Base-by-base conservation (phyloP, 495 filamentous ascomycete species). In the Sphaerosporella brunnea region DNA sequence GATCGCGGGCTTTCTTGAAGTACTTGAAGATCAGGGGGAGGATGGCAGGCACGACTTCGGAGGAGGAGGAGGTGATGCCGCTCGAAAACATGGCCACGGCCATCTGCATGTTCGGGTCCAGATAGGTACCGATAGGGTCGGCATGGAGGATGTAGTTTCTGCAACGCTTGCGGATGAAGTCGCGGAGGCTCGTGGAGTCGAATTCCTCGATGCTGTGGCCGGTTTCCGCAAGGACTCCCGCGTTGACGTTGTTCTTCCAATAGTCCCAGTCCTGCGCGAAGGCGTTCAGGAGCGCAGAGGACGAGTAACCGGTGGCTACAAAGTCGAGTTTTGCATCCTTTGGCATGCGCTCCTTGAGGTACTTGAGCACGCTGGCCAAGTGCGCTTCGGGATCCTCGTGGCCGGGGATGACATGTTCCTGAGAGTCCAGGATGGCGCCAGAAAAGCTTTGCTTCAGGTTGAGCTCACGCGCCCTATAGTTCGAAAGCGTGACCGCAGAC, bases 341-440 rank as follows among this genome's bases (percentile, higher is more conserved):
- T 0, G 59, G 51, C 2, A 73, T 62, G 16, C 67, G 55, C 2
- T 63, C 63, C 20, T 84, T 50, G 0, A 84, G 68, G 8, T 72
- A 50, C 20, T 77, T 67, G 48, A 92, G 82, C 4, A 88, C 67
- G 38, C 68, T 71, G 10, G 60, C 44, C 2, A 83, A 64, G 60
- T 93, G 84, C 30, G 72, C 68, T 25, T 55, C 52, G 35, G 63
- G 59, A 18, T 53, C 62, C 8, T 52, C 59, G 47, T 85, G 76
- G 1, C 63, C 66, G 0, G 71, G 68, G 7, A 86, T 68, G 13
- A 56, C 58, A 56, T 87, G 82, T 43, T 69, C 65, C 46, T 54
- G 52, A 1, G 53, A 48, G 46, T 68, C 59, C n/a, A 69, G 40
- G 21, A 43, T 26, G 13, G 40, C 40, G 23, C 40, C 23, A 11